Conservation (phyloP, 331 rosid species). For the Acacia pycnantha region DNA sequence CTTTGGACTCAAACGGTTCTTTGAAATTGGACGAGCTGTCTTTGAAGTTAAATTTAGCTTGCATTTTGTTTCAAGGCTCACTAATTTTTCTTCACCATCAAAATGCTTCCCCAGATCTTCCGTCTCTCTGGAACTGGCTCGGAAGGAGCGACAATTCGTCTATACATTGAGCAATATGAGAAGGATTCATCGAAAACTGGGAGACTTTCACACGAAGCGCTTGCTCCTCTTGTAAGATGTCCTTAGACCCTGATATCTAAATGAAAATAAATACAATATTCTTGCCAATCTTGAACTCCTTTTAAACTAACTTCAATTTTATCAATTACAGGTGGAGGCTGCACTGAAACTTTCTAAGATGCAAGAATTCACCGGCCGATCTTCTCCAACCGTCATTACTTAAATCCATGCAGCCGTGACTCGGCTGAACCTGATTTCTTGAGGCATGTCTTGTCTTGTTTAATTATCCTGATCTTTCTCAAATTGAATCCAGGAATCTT, state of each 20-base stretch:
- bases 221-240: slow-evolving; percentile 87
- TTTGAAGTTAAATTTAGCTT: background rate
- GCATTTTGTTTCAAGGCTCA: background rate
- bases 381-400: slow-evolving; percentile 92
- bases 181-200: slow-evolving; percentile 82
- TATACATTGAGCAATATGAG: slow-evolving; percentile 96
- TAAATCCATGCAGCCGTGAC: slow-evolving; percentile 22
- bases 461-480: slow-evolving; percentile 9
- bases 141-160: slow-evolving; percentile 94
- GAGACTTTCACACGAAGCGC: slow-evolving; percentile 88
- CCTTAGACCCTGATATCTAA: background rate
- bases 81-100: slow-evolving; percentile 5
- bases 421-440: background rate
- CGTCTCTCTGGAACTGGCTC: slow-evolving; percentile 99
- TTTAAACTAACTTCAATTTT: background rate
- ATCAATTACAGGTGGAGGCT: slow-evolving; percentile 75
- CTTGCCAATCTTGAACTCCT: background rate
- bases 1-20: background rate
- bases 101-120: slow-evolving; percentile 58
- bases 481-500: slow-evolving; percentile 20
- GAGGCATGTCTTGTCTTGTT: slow-evolving; percentile 27
- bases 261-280: slow-evolving; percentile 4
- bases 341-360: slow-evolving; percentile 95
- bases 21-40: background rate
- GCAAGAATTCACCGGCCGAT: slow-evolving; percentile 88